phyloP scores from a whole-genome alignment of 225 moss, liverwort and hornwort species.

The Rhytidiadelphus loreus region DNA sequence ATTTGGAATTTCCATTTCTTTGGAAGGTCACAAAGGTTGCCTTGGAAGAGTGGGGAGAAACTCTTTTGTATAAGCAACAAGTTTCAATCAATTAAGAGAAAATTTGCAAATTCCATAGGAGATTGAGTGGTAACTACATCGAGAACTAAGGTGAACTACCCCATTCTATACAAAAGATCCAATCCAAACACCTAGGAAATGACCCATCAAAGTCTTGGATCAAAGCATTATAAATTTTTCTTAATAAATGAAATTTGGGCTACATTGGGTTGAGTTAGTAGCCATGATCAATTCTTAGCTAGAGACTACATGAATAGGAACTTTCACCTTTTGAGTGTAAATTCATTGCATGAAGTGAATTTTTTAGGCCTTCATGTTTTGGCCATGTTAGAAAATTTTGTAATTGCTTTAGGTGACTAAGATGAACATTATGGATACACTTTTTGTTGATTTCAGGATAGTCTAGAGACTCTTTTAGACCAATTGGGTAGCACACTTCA shows the following conservation, averaged over 20 bases:
- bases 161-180: not conserved
- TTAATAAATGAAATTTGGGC: not conserved
- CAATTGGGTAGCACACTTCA: not conserved
- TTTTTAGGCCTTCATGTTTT: not conserved
- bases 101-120: not conserved
- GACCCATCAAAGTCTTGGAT: not conserved
- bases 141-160: not conserved
- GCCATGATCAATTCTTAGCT: not conserved
- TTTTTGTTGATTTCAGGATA: not conserved
- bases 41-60: not conserved
- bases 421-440: not conserved
- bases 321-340: not conserved
- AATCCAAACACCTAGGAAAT: fast-evolving
- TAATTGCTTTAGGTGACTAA: not conserved
- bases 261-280: not conserved
- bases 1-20: not conserved
- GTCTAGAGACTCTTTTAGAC: not conserved
- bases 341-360: not conserved
- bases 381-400: not conserved
- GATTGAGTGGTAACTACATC: not conserved
- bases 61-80: fast-evolving
- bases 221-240: not conserved
- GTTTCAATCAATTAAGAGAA: not conserved
- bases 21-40: not conserved
- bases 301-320: not conserved